Conservation (phyloP, 768 basidiomycete species). For the Lactarius akahatsu region DNA sequence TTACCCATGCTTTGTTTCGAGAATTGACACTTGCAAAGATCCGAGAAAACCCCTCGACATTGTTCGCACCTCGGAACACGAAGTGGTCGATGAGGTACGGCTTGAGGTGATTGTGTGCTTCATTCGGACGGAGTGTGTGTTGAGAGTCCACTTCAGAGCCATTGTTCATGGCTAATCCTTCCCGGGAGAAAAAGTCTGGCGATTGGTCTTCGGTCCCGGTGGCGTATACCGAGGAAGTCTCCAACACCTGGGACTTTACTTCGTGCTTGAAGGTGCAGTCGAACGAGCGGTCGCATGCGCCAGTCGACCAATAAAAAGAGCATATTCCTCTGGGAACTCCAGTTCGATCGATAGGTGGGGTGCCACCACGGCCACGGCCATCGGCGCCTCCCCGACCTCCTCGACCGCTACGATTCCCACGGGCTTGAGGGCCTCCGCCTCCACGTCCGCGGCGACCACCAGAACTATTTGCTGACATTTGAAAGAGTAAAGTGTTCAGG, state of each 20-base stretch:
- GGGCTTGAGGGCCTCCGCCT: constrained; percentile 1
- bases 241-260: constrained; percentile 17
- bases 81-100: constrained; percentile 32
- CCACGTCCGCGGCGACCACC: constrained; percentile 2
- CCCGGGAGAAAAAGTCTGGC: constrained; percentile 32
- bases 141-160: constrained; percentile 21
- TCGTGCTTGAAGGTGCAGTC: constrained; percentile 35
- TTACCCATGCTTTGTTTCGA: constrained; percentile 32
- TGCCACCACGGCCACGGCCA: constrained; percentile 22
- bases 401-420: constrained; percentile 25
- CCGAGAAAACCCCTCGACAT: constrained; percentile 33
- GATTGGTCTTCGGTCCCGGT: constrained; percentile 4
- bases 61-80: constrained; percentile 30
- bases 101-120: constrained; percentile 34
- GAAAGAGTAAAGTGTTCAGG: background rate
- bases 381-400: constrained; percentile 23
- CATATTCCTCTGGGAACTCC: constrained; percentile 33
- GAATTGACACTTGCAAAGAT: constrained; percentile 33
- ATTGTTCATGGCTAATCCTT: constrained; percentile 29
- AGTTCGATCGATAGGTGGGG: constrained; percentile 10
- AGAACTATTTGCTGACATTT: constrained; percentile 14
- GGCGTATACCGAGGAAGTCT: background rate
- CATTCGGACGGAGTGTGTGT: constrained; percentile 28
- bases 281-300: constrained; percentile 32
- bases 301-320: constrained; percentile 34